Percentiles rank a stretch among this genome's conserved stretches.
Conservation (phyloP, 2,329 filamentous ascomycete genomes). For the Ophiostoma himal-ulmi region DNA sequence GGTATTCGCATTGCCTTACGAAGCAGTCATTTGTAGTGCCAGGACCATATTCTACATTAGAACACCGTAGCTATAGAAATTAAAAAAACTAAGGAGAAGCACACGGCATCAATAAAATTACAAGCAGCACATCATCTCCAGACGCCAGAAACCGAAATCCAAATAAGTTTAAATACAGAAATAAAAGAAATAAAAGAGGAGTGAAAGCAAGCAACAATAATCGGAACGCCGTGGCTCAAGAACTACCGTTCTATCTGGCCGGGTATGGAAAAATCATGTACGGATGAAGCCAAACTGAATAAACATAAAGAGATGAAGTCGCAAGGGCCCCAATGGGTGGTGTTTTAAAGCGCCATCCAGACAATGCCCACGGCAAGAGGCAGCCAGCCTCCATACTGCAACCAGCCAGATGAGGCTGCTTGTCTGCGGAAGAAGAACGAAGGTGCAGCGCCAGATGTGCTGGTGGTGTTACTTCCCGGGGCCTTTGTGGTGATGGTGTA, state of each 20-base stretch:
- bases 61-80: neutral
- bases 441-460: constrained; percentile 31
- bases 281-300: neutral
- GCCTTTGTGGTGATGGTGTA: constrained; percentile 59
- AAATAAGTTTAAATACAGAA: neutral
- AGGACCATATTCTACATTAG: neutral
- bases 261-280: constrained; percentile 6
- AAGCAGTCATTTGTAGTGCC: neutral
- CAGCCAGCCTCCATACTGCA: constrained; percentile 36
- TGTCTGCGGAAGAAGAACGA: constrained; percentile 29
- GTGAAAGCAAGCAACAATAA: neutral
- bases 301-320: neutral
- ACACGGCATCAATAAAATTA: neutral
- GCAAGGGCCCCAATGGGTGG: neutral
- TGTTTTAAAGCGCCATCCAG: constrained; percentile 37
- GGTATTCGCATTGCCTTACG: neutral
- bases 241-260: neutral
- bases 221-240: neutral
- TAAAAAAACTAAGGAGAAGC: neutral
- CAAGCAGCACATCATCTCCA: neutral
- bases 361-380: constrained; percentile 38
- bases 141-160: neutral
- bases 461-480: constrained; percentile 29
- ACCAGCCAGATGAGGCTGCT: constrained; percentile 28
- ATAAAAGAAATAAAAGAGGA: neutral